phyloP scores from a whole-genome alignment of 2,329 filamentous ascomycete species.

The Colletotrichum phormii region DNA sequence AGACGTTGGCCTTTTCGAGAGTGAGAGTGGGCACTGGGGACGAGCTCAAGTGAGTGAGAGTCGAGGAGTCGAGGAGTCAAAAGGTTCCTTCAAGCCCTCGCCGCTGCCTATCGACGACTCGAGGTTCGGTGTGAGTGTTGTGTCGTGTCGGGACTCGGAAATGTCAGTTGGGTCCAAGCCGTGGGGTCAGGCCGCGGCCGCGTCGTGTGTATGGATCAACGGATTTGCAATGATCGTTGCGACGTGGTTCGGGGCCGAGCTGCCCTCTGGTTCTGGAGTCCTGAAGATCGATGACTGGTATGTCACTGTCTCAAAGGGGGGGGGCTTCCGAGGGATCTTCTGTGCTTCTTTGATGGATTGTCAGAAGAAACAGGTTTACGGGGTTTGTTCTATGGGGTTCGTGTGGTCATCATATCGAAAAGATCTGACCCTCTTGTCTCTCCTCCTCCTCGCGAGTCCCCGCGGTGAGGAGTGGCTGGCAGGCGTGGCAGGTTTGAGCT shows the following conservation, averaged over 20 bases:
- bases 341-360: neutral
- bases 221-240: neutral
- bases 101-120: neutral
- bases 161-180: conserved; percentile 5
- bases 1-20: conserved; percentile 6
- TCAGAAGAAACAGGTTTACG: conserved; percentile 8
- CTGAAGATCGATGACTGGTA: neutral
- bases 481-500: too few species aligned
- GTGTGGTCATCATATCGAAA: conserved; percentile 18
- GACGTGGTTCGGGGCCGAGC: neutral
- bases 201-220: neutral
- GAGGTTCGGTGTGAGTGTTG: neutral
- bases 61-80: neutral
- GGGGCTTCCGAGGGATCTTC: neutral
- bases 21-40: neutral
- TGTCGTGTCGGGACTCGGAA: conserved; percentile 20
- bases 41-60: neutral
- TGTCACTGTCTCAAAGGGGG: neutral
- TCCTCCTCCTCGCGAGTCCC: neutral
- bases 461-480: too few species aligned
- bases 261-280: neutral
- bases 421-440: neutral
- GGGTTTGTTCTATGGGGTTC: neutral
- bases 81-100: neutral
- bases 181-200: neutral